Base-by-base conservation (phyloP, 2,329 filamentous ascomycete genomes). In the Aschersonia sp. region DNA sequence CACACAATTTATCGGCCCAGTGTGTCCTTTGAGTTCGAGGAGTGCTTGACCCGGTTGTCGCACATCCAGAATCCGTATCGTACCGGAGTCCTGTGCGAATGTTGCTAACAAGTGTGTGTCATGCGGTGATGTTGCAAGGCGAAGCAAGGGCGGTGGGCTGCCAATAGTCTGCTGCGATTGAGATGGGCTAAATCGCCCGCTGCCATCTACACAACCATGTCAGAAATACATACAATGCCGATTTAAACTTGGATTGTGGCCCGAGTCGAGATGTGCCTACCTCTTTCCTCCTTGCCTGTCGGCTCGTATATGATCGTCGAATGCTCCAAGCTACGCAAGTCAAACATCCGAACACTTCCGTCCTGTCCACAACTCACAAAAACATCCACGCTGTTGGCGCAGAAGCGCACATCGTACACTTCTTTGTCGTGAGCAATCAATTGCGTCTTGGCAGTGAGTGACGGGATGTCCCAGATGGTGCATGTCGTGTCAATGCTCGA, bases 241-340 rank as follows among this genome's bases (percentile, higher is more conserved):
- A 12, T 4, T 38, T 12, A 12, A 38, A 38, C 7, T 38, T 38
- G 35, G 35, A 12, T 9, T 9, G 7, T 38, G 35, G 7, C 7
- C 7, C 3, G 12, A 12, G 2, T 12, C 7, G 12, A 2, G 35
- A 12, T 38, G 7, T 38, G 7, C 69, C 54, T 70, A 88, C 85
- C 76, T 71, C 78, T 69, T 43, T 83, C 79, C 52, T 84, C 82
- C 67, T 96, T 96, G 55, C 89, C 85, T 0, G 87, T 91, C 4
- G 92, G 92, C 65, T 98, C 92, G 63, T 98, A 98, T 54, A 98
- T 98, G 63, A 98, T 98, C 46, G 92, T 98, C 55, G 89, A 96
- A 64, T 98, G 92, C 63, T 98, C 92, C 47, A 98, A 70, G 64
- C 91, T 97, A 60, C 92, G 80, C 51, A 98, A 72, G 65, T 98